phyloP scores from a whole-genome alignment of 768 basidiomycete species.

The Tricholomella constricta region DNA sequence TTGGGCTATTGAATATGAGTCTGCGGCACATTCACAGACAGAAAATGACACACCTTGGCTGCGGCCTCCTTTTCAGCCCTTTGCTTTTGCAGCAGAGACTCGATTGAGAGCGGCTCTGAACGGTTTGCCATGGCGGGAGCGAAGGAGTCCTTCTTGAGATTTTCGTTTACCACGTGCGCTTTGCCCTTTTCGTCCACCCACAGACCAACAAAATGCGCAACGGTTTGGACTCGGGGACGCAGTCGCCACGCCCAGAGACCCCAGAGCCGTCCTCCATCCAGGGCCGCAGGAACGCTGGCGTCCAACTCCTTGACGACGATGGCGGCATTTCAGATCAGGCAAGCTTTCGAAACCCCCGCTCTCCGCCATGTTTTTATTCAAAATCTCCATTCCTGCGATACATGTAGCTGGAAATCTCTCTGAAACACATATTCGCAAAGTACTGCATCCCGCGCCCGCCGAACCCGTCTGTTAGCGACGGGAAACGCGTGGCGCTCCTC shows the following conservation, averaged over 20 bases:
- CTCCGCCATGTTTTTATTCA: neutral
- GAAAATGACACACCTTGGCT: constrained; percentile 62
- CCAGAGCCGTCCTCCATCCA: constrained; percentile 64
- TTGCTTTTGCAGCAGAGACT: constrained; percentile 84
- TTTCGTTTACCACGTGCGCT: neutral
- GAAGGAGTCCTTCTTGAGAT: neutral
- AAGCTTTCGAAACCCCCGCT: constrained; percentile 16
- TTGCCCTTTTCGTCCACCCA: constrained; percentile 1
- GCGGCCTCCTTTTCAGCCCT: constrained; percentile 87
- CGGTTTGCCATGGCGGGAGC: constrained; percentile 32
- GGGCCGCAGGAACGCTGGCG: constrained; percentile 54
- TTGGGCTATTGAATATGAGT: constrained; percentile 63
- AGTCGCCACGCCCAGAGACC: constrained; percentile 58
- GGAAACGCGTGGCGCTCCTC: constrained; percentile 36
- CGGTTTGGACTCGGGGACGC: constrained; percentile 29
- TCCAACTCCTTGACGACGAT: constrained; percentile 69
- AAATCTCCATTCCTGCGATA: constrained; percentile 1
- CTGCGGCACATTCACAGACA: neutral
- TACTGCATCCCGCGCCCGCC: constrained; percentile 59
- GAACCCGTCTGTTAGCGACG: constrained; percentile 13
- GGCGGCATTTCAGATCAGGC: constrained; percentile 70
- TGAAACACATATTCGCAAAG: constrained; percentile 79
- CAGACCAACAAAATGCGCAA: neutral
- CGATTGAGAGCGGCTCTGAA: constrained; percentile 84
- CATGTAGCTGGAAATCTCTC: constrained; percentile 61